Base-by-base conservation (phyloP, 345 rosid species). In the Acer campestre region DNA sequence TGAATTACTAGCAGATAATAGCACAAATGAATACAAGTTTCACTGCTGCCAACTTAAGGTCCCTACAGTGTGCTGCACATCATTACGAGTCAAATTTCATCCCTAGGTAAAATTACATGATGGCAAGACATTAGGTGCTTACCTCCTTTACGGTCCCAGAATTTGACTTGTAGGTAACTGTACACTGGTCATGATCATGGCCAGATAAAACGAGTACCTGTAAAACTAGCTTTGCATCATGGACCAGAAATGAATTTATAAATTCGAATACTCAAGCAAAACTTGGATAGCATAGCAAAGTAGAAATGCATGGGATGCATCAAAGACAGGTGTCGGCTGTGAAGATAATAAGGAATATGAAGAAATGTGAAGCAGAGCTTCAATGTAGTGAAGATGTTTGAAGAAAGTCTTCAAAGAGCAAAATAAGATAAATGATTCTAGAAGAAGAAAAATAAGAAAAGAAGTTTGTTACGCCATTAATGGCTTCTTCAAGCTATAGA, bases 11-110 rank as follows among this genome's bases (percentile, higher is more conserved):
- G 81, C 89, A 64, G 97, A 93, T 78, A 95, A 81, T 62, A 95
- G 92, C 98, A 93, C 90, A 88, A 95, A 95, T 55, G 99, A 95
- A 86, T 90, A 87, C 77, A 90, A 82, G 84, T 95, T 95, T 61
- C 99, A 98, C 83, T 89, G 94, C 89, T 93, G 99, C 99, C 99
- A 95, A 81, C 96, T 93, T 80, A 92, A 46, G 20, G 97, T 95
- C 80, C 98, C 98, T 75, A 93, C 38, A 67, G 98, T 93, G 77
- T 90, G 97, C 98, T 95, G 95, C 85, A 86, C 29, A 77, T 68
- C 48, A 76, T 84, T 44, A 67, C 61, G 22, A 73, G 71, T 77
- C 75, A 76, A 64, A 56, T 76, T 51, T 67, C 61, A 70, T 61
- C 31, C 17, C 75, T 67, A 70, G 56, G 16, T 44, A 38, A 75